phyloP scores from a whole-genome alignment of 306 rosid species.

The Begonia masoniana region DNA sequence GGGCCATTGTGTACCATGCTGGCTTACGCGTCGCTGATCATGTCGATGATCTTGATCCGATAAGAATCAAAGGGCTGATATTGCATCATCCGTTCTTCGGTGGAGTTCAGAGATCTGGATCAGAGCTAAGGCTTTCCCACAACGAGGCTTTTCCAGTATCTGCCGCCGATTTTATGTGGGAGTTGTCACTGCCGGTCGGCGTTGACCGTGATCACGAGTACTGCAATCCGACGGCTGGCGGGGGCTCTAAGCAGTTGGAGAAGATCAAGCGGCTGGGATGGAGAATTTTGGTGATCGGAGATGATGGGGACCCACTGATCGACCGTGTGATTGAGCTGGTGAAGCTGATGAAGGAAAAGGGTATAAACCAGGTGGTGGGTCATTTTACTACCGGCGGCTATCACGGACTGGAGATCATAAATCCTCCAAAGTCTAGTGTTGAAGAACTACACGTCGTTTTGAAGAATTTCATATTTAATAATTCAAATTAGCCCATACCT shows the following conservation, averaged over 20 bases:
- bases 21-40: not conserved
- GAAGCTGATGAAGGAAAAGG: slow-evolving; percentile 27
- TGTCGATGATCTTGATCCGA: slow-evolving; percentile 14
- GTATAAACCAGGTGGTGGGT: not conserved
- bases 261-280: slow-evolving; percentile 13
- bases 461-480: not conserved
- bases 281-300: slow-evolving; percentile 47
- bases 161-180: slow-evolving; percentile 61
- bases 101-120: slow-evolving; percentile 30
- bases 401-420: not conserved
- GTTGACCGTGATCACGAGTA: slow-evolving; percentile 45
- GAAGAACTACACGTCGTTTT: not conserved
- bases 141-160: slow-evolving; percentile 44
- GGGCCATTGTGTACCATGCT: slow-evolving; percentile 23
- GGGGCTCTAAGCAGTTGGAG: slow-evolving; percentile 19
- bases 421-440: not conserved
- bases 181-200: slow-evolving; percentile 28
- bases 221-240: slow-evolving; percentile 45
- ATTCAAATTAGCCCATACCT: no score
- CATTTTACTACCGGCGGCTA: not conserved
- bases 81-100: slow-evolving; percentile 75
- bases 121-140: slow-evolving; percentile 41
- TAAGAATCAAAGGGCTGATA: slow-evolving; percentile 35
- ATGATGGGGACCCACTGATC: slow-evolving; percentile 43
- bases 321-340: slow-evolving; percentile 49